Conservation (phyloP, 441 rosid genomes). For the Biscutella laevigata region DNA sequence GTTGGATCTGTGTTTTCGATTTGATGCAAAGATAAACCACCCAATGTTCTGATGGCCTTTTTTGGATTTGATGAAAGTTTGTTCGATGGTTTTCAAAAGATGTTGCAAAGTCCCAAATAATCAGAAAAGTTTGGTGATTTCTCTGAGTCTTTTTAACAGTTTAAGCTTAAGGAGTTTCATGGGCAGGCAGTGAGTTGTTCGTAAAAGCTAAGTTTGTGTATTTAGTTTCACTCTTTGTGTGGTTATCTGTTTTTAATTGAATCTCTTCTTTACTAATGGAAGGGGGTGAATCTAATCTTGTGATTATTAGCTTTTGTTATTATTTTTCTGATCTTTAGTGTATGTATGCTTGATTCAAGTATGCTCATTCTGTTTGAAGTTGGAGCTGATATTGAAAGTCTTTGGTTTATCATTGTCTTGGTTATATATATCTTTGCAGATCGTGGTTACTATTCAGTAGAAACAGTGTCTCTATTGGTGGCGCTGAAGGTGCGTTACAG, state of each 20-base stretch:
- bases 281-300: too few relatives aligned
- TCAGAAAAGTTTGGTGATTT: not conserved
- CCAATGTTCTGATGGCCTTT: not conserved
- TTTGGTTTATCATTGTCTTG: conserved; percentile 9
- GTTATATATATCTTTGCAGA: conserved; percentile 43
- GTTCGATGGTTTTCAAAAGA: too few relatives aligned
- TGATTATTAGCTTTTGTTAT: not conserved
- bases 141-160: not conserved
- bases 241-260: not conserved
- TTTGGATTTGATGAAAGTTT: not conserved
- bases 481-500: conserved; percentile 94
- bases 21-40: not conserved
- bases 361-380: not conserved
- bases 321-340: not conserved
- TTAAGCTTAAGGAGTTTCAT: not conserved
- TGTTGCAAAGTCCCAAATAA: not conserved
- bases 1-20: not conserved
- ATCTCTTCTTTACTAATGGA: not conserved
- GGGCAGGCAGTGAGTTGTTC: not conserved
- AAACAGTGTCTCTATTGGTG: conserved; percentile 88
- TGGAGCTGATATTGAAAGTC: not conserved
- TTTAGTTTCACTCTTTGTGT: not conserved
- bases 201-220: not conserved
- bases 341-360: not conserved
- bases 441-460: conserved; percentile 97